These are phyloP conservation scores for Sorghum bicolor DNA, from an alignment of 176 grass and related monocot species.

Conservation along the genomic window DNA sequence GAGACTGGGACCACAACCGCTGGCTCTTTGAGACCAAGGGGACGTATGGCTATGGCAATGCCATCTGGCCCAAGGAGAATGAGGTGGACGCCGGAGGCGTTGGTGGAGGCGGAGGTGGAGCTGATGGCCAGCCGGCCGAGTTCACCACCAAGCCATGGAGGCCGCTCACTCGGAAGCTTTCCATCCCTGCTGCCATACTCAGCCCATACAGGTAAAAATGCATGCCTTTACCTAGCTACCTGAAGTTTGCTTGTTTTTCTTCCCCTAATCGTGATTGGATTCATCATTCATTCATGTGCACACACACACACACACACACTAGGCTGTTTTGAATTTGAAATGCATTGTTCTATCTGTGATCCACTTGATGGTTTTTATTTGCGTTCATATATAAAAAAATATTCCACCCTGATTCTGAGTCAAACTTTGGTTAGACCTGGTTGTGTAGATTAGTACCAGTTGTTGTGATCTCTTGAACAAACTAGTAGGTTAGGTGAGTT, in stretches of 20 bases:
- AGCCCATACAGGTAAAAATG: constrained; percentile 82
- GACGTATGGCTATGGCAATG: constrained; percentile 95
- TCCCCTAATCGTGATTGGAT: too few species aligned
- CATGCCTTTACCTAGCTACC: background rate
- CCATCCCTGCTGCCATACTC: constrained; percentile 69
- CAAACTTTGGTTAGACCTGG: constrained; percentile 28
- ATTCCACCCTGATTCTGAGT: background rate
- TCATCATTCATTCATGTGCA: background rate
- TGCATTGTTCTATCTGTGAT: background rate
- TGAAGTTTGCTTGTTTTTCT: too few species aligned
- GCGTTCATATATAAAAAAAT: background rate
- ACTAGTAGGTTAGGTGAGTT: constrained; percentile 16
- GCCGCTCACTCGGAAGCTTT: constrained; percentile 83
- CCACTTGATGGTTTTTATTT: background rate
- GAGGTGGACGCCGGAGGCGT: background rate
- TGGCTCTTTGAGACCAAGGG: constrained; percentile 99
- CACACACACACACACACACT: background rate
- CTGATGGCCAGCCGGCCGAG: constrained; percentile 54
- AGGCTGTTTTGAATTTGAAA: constrained; percentile 2
- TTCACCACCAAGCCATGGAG: constrained; percentile 87
- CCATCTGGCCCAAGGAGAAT: constrained; percentile 88
- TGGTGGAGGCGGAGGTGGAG: constrained; percentile 41
- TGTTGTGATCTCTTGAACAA: background rate
- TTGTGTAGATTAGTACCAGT: constrained; percentile 12
- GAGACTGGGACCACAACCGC: constrained; percentile 89